phyloP scores from a whole-genome alignment of 805 yeast genomes.

The Saccharomycopsis sp. region DNA sequence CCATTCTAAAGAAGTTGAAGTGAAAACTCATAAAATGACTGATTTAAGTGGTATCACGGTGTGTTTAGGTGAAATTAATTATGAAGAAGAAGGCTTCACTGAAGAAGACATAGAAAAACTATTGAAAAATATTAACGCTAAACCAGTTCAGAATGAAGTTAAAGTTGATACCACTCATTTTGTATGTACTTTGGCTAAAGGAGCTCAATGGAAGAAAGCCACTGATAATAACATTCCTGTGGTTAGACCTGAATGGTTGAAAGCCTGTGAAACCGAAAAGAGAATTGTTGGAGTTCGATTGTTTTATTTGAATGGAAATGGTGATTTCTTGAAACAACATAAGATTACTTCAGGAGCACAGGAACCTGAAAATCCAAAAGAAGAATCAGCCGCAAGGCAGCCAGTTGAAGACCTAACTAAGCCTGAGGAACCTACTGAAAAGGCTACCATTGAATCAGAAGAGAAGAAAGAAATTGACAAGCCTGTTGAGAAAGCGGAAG shows the following conservation, averaged over 20 bases:
- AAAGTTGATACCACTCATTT: constrained; percentile 92
- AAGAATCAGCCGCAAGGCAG: neutral
- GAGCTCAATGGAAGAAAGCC: constrained; percentile 76
- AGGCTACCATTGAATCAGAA: constrained; percentile 2
- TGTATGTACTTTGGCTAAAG: constrained; percentile 62
- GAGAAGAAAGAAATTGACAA: neutral
- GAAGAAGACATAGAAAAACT: constrained; percentile 54
- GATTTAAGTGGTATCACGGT: constrained; percentile 89
- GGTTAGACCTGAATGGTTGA: constrained; percentile 94
- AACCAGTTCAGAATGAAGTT: constrained; percentile 65
- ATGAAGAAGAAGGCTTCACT: constrained; percentile 40
- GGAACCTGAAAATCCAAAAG: neutral
- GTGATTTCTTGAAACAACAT: constrained; percentile 9
- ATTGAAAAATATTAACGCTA: constrained; percentile 71
- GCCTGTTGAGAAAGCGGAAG: neutral
- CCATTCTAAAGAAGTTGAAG: constrained; percentile 56
- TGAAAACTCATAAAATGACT: constrained; percentile 92
- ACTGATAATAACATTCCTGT: constrained; percentile 82
- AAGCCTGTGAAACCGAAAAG: constrained; percentile 91
- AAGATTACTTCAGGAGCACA: constrained; percentile 11
- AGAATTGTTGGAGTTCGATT: constrained; percentile 90
- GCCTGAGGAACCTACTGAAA: neutral
- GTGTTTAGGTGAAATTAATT: constrained; percentile 76
- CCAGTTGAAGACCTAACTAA: neutral
- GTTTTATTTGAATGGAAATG: constrained; percentile 40